Conservation (phyloP, 192 early-diverging fungal genomes). For the Rhizophagus sp. region DNA sequence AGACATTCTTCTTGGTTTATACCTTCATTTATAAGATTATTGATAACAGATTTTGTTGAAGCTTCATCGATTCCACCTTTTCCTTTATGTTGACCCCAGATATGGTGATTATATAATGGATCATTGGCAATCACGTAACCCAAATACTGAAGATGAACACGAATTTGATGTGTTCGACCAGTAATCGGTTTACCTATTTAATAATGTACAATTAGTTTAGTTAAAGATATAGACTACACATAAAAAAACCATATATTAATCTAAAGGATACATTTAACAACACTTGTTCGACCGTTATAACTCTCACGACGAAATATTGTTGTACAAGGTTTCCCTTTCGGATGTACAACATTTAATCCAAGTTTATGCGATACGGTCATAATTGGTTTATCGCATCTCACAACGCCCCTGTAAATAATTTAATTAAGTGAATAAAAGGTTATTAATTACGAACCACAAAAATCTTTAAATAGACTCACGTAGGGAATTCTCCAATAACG, state of each 20-base stretch:
- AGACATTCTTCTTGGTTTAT: constrained; percentile 33
- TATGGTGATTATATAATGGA: constrained; percentile 78
- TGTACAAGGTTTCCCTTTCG: constrained; percentile 77
- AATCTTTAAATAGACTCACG: constrained; percentile 37
- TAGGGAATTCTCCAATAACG: constrained; percentile 87
- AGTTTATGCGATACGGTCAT: constrained; percentile 83
- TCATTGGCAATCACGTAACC: constrained; percentile 96
- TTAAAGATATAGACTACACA: constrained; percentile 76
- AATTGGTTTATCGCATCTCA: constrained; percentile 79
- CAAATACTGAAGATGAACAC: constrained; percentile 92
- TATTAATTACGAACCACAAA: neutral
- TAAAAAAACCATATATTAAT: constrained; percentile 25
- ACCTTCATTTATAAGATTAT: constrained; percentile 35
- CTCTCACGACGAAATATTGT: constrained; percentile 74
- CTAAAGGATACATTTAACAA: constrained; percentile 59
- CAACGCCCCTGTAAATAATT: constrained; percentile 46
- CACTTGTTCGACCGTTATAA: constrained; percentile 63
- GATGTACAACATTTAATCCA: constrained; percentile 83
- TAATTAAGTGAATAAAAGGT: constrained; percentile 3
- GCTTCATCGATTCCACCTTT: constrained; percentile 46
- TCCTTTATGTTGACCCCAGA: constrained; percentile 70
- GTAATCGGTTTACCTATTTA: constrained; percentile 77
- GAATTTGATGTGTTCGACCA: constrained; percentile 96
- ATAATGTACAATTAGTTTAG: constrained; percentile 31
- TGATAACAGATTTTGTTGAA: constrained; percentile 33